A percentile compares a stretch with the other conserved stretches of the same genome.
These are phyloP conservation scores for Trichoderma endophyticum DNA, from an alignment of 2,329 filamentous ascomycete genomes.

Conservation along the genomic window DNA sequence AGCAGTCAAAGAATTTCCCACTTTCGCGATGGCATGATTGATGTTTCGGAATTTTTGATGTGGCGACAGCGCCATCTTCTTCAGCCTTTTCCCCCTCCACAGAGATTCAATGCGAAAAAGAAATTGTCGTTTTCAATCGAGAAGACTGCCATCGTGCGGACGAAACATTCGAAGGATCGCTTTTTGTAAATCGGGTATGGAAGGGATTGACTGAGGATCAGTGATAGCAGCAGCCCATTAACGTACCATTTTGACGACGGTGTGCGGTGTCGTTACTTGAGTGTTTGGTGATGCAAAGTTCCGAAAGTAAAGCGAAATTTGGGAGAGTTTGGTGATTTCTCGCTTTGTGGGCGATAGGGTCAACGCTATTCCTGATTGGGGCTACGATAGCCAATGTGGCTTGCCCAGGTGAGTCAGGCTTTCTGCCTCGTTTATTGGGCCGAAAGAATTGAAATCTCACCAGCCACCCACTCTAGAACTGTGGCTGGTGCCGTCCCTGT, in stretches of 20 bases:
- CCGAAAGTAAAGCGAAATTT: constrained; percentile 37
- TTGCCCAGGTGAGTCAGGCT: constrained; percentile 2
- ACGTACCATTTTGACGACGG: constrained; percentile 51
- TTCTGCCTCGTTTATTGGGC: constrained; percentile 27
- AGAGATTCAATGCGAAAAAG: background rate
- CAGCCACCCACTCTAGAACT: background rate
- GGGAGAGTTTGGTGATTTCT: constrained; percentile 43
- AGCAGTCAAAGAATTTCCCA: background rate
- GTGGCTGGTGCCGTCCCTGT: constrained; percentile 12
- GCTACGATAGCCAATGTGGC: constrained; percentile 14
- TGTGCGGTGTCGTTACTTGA: constrained; percentile 42
- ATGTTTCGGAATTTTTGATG: background rate
- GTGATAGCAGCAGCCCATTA: constrained; percentile 17
- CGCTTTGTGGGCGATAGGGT: constrained; percentile 45
- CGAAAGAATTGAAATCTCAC: constrained; percentile 15
- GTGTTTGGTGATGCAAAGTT: constrained; percentile 44
- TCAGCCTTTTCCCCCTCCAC: background rate
- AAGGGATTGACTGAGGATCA: constrained; percentile 16
- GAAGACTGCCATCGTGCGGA: constrained; percentile 33
- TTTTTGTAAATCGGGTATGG: constrained; percentile 1
- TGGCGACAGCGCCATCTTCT: background rate
- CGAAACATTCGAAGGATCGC: constrained; percentile 24
- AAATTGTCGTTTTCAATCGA: constrained; percentile 3
- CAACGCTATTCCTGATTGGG: constrained; percentile 34
- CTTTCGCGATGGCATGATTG: background rate